phyloP scores from a whole-genome alignment of 208 protist genomes.

The Crithidia fasciculata region DNA sequence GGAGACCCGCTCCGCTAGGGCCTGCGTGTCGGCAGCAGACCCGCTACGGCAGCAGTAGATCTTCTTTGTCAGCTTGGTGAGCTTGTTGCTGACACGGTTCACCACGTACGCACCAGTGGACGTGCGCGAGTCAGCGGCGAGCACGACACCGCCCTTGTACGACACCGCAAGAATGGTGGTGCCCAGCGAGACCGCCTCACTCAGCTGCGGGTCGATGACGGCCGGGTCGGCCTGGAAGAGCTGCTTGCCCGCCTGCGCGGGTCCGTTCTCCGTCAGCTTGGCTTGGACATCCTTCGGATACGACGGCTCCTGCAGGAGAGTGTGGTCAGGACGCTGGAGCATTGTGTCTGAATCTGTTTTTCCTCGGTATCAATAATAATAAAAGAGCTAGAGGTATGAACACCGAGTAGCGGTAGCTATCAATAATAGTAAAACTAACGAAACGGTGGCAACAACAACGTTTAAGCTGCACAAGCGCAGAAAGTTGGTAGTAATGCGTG shows the following conservation, averaged over 20 bases:
- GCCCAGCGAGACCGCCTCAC: slow-evolving; percentile 88
- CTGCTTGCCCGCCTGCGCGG: slow-evolving; percentile 60
- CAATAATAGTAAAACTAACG: too few relatives aligned
- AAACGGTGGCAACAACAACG: not conserved
- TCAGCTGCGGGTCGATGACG: slow-evolving; percentile 83
- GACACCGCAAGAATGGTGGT: slow-evolving; percentile 99
- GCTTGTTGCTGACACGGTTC: slow-evolving; percentile 98
- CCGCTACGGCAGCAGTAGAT: slow-evolving; percentile 98
- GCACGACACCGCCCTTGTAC: slow-evolving; percentile 96
- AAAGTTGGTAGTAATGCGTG: too few relatives aligned
- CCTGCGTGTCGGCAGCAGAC: slow-evolving; percentile 98
- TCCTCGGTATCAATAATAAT: slow-evolving; percentile 7
- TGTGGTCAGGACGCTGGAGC: slow-evolving; percentile 74
- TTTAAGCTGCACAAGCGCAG: not conserved
- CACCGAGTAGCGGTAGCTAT: not conserved
- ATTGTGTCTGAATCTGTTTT: slow-evolving; percentile 34
- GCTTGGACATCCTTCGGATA: slow-evolving; percentile 61
- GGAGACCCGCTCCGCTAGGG: slow-evolving; percentile 91
- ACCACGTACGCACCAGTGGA: slow-evolving; percentile 97
- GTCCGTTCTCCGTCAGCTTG: slow-evolving; percentile 65
- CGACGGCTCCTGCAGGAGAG: slow-evolving; percentile 79
- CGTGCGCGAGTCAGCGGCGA: slow-evolving; percentile 98
- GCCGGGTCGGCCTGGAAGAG: slow-evolving; percentile 78
- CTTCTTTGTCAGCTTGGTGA: slow-evolving; percentile 96
- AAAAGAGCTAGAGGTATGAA: not conserved